Conservation (phyloP, 768 basidiomycete genomes). For the Clitopilus hobsonii region DNA sequence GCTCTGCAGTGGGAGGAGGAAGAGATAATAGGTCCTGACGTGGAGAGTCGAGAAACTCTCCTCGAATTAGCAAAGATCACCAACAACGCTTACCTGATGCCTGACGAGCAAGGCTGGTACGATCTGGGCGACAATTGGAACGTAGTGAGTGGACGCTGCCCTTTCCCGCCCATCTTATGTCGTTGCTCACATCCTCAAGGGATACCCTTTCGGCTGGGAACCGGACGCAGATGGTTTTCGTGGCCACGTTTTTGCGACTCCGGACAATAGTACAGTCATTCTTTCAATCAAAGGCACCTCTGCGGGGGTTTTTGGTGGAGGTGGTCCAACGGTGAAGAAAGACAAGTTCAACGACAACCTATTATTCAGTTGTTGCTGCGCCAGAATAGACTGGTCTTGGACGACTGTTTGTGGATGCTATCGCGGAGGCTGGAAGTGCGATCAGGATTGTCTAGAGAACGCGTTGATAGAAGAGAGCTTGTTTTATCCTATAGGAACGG, state of each 20-base stretch:
- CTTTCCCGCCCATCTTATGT: not conserved
- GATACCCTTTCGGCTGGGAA: conserved; percentile 90
- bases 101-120: conserved; percentile 71
- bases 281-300: conserved; percentile 94
- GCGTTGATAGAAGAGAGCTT: conserved; percentile 74
- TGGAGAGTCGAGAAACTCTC: conserved; percentile 70
- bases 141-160: conserved; percentile 27
- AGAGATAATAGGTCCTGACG: conserved; percentile 70
- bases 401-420: conserved; percentile 90
- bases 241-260: conserved; percentile 85
- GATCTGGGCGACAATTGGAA: conserved; percentile 66
- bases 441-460: conserved; percentile 70
- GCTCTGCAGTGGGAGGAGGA: conserved; percentile 68
- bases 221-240: conserved; percentile 82
- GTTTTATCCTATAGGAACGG: conserved; percentile 89
- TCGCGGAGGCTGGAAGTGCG: conserved; percentile 74
- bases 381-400: conserved; percentile 90
- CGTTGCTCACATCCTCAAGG: conserved; percentile 31
- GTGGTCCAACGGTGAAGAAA: conserved; percentile 82
- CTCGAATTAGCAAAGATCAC: conserved; percentile 91
- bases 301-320: conserved; percentile 65
- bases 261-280: conserved; percentile 79
- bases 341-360: conserved; percentile 94
- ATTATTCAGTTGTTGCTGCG: conserved; percentile 93
- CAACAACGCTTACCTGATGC: conserved; percentile 80